phyloP scores from a whole-genome alignment of 768 basidiomycete genomes.

The Serendipita vermifera region DNA sequence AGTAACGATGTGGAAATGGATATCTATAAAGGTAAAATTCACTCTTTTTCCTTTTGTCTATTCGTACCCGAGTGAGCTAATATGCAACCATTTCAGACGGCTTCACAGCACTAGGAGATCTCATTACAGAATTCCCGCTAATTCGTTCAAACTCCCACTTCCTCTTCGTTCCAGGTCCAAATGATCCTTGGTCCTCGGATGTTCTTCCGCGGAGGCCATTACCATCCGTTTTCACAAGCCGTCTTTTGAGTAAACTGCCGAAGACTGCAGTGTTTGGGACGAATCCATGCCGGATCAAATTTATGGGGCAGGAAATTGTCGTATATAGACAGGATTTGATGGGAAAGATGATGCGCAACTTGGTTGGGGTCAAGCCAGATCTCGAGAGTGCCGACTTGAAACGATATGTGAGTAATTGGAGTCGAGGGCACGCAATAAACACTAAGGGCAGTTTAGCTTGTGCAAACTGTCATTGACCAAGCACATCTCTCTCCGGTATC shows the following conservation, averaged over 20 bases:
- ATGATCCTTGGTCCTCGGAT: slow-evolving; percentile 71
- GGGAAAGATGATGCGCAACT: slow-evolving; percentile 85
- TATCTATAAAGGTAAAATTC: slow-evolving; percentile 65
- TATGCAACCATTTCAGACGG: slow-evolving; percentile 42
- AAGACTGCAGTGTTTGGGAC: slow-evolving; percentile 65
- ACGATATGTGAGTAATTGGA: slow-evolving; percentile 52
- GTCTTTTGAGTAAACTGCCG: slow-evolving; percentile 59
- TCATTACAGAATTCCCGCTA: slow-evolving; percentile 67
- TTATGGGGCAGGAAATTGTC: slow-evolving; percentile 92
- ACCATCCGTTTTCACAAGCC: slow-evolving; percentile 57
- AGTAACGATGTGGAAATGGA: slow-evolving; percentile 68
- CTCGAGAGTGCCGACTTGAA: slow-evolving; percentile 69
- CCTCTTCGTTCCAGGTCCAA: slow-evolving; percentile 86
- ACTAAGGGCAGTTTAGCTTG: slow-evolving; percentile 50
- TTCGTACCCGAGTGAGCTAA: not conserved
- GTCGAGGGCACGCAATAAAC: not conserved
- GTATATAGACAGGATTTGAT: slow-evolving; percentile 87
- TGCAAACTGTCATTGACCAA: slow-evolving; percentile 94
- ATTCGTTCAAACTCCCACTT: slow-evolving; percentile 76
- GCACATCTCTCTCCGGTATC: slow-evolving; percentile 85
- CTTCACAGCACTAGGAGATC: slow-evolving; percentile 75
- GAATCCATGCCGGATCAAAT: slow-evolving; percentile 90
- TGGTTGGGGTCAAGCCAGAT: slow-evolving; percentile 76
- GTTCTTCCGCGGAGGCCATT: slow-evolving; percentile 72
- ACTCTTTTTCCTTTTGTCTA: slow-evolving; percentile 11